These are phyloP conservation scores for Beverwykella pulmonaria DNA, from an alignment of 495 filamentous ascomycete genomes.

Conservation along the genomic window DNA sequence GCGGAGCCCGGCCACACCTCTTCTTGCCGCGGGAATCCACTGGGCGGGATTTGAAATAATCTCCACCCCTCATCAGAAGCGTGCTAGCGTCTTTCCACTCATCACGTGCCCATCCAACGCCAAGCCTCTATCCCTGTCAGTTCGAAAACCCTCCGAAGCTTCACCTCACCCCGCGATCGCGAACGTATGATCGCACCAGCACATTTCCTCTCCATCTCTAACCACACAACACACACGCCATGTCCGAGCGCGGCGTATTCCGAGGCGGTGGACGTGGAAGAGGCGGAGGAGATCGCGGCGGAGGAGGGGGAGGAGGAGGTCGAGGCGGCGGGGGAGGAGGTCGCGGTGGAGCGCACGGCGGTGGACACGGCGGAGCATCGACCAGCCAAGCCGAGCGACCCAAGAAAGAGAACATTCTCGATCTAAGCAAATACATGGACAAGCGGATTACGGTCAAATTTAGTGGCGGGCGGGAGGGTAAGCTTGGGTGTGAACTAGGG, in stretches of 20 bases:
- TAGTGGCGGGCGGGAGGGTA: constrained; percentile 91
- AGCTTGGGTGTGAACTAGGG: constrained; percentile 10
- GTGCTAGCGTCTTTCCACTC: too few relatives aligned
- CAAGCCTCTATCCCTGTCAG: too few relatives aligned
- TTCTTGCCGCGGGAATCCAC: neutral
- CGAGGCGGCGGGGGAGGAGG: constrained; percentile 53
- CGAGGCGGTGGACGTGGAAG: constrained; percentile 43
- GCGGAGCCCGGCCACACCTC: too few relatives aligned
- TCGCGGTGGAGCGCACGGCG: constrained; percentile 41
- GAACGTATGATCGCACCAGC: neutral
- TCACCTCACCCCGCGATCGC: neutral
- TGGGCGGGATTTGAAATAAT: neutral
- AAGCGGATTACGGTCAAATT: constrained; percentile 94
- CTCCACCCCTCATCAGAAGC: neutral
- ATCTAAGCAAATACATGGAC: constrained; percentile 93
- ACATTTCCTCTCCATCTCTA: neutral
- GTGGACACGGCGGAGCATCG: constrained; percentile 49
- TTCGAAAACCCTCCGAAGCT: neutral
- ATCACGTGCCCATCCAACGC: too few relatives aligned
- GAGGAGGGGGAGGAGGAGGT: constrained; percentile 53
- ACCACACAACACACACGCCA: constrained; percentile 41
- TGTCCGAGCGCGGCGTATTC: constrained; percentile 72
- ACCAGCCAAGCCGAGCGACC: constrained; percentile 68
- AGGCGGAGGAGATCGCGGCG: constrained; percentile 45
- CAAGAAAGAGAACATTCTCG: constrained; percentile 98